phyloP scores from a whole-genome alignment of 2,329 filamentous ascomycete genomes.

The Alternaria gansuensis region DNA sequence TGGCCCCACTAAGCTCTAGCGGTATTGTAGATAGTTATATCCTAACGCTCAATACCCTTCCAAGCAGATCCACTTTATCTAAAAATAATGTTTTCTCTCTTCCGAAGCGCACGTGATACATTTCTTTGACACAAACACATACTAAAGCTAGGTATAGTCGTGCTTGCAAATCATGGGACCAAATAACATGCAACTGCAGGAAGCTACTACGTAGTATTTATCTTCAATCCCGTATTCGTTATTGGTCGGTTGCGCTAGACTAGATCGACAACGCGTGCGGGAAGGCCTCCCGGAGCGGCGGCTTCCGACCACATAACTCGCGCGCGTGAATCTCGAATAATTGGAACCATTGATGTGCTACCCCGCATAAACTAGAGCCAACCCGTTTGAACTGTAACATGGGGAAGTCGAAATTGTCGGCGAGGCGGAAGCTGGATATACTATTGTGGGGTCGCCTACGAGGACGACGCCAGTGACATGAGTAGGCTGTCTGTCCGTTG shows the following conservation, averaged over 20 bases:
- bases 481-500: neutral
- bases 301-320: slow-evolving; percentile 16
- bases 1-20: neutral
- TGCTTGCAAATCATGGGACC: neutral
- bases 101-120: neutral
- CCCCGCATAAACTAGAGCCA: slow-evolving; percentile 23
- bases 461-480: slow-evolving; percentile 1
- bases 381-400: neutral
- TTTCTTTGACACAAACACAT: no score
- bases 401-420: slow-evolving; percentile 14
- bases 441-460: neutral
- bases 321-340: slow-evolving; percentile 13
- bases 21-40: neutral
- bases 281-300: slow-evolving; percentile 9
- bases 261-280: slow-evolving; percentile 9
- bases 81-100: neutral
- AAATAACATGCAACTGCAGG: neutral
- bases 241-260: neutral
- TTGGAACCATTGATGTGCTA: slow-evolving; percentile 23
- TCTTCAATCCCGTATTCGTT: neutral
- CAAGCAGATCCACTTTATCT: neutral
- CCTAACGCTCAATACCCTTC: neutral
- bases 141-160: no score
- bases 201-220: neutral
- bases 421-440: slow-evolving; percentile 22